phyloP scores from a whole-genome alignment of 306 rosid genomes.

The Arachis hypogaea region DNA sequence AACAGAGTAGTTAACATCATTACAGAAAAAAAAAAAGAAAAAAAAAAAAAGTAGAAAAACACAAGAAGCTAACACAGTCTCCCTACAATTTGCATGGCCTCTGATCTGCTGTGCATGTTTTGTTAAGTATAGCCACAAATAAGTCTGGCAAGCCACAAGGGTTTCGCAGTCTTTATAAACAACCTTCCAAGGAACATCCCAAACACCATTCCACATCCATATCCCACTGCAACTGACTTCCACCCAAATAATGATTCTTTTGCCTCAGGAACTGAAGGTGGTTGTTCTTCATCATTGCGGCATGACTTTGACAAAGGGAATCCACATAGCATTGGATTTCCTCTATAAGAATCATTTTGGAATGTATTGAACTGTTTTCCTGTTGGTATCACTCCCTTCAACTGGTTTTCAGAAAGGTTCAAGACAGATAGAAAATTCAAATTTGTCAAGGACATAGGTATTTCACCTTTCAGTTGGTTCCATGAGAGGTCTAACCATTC shows the following conservation, averaged over 20 bases:
- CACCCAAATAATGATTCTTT: slow-evolving; percentile 32
- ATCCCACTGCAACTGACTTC: slow-evolving; percentile 36
- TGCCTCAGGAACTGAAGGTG: neutral
- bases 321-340: slow-evolving; percentile 43
- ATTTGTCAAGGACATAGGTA: slow-evolving; percentile 34
- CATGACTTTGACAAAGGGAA: slow-evolving; percentile 34
- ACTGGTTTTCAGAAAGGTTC: slow-evolving; percentile 39
- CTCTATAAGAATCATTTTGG: slow-evolving; percentile 30
- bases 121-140: neutral
- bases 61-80: too few relatives aligned
- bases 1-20: too few relatives aligned
- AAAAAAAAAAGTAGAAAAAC: too few relatives aligned
- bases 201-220: slow-evolving; percentile 41
- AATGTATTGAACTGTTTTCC: slow-evolving; percentile 50
- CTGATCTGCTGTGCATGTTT: neutral
- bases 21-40: too few relatives aligned
- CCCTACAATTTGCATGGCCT: neutral
- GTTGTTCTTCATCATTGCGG: neutral
- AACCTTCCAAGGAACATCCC: slow-evolving; percentile 32
- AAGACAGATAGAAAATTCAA: slow-evolving; percentile 13
- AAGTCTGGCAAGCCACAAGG: neutral
- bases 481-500: slow-evolving; percentile 52
- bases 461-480: slow-evolving; percentile 18
- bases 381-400: slow-evolving; percentile 41
- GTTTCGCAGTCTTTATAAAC: neutral